Base-by-base conservation (phyloP, 352 stramenopile genomes). In the Globisporangium nodosum region DNA sequence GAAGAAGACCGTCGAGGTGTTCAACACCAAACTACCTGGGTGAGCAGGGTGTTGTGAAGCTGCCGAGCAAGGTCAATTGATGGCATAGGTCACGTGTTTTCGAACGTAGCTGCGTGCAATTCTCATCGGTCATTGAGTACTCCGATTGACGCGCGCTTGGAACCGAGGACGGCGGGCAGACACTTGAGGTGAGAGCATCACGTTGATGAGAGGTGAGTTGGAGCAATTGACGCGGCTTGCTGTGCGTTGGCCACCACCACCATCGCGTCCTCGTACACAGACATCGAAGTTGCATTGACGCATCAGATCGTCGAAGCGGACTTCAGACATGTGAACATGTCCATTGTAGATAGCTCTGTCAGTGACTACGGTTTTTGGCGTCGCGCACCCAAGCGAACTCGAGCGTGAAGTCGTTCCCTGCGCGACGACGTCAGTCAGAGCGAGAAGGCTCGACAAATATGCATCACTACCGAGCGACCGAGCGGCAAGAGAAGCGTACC, bases 1-100 rank as follows among this genome's bases (percentile, higher is more conserved):
- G 9, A 83, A 83, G 33, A 90, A 88, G 56, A 90, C 86, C 0
- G 74, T 95, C 62, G 84, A 93, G 54, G 78, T 95, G 33, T 95
- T 95, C 68, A 92, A 92, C 68, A 78, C 65, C 3, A 90, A 85
- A 65, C 53, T 87, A 49, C 64, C 73, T 0, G 43, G 43, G 43
- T 78, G 63, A 35, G 16, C n/a, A 24, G 33, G 1, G 33, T 39
- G 3, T 8, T 39, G 6, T 27, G 33, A 12, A 13, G 33, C 3
- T 39, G 33, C 12, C 33, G 8, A 12, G 6, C 33, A 39, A 39
- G 33, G 9, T 0, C 8, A 9, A 12, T 27, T 12, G 33, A 39
- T 39, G 33, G 33, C 8, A 39, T 11, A 39, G 33, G 12, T 11
- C 51, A 13, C 27, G 37, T 46, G 37, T 48, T 13, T 48, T 9